Percentiles rank a stretch among this genome's conserved stretches.
Evolutionary conservation across 164 flowering plant genomes (phyloP).

Genomic region (Santalum album): DNA sequence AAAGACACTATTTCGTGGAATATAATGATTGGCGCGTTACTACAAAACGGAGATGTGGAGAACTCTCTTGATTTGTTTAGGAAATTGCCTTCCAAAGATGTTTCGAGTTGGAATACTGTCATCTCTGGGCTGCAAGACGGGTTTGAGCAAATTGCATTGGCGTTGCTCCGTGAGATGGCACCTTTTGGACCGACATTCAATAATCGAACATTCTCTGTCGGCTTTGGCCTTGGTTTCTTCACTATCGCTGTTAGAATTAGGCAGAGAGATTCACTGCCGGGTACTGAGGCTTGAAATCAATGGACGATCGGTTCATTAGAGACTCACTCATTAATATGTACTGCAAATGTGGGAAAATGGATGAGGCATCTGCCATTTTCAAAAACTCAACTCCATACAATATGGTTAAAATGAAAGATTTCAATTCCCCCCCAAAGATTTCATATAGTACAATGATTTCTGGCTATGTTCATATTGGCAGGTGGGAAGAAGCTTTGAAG

Average conservation of each 20-base stretch:
- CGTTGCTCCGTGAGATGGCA: constrained; percentile 41
- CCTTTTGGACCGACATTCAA: constrained; percentile 21
- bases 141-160: constrained; percentile 25
- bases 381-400: constrained; percentile 1
- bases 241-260: constrained; percentile 28
- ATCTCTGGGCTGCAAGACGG: constrained; percentile 53
- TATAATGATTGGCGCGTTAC: constrained; percentile 42
- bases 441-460: constrained; percentile 42
- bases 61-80: constrained; percentile 43
- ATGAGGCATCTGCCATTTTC: constrained; percentile 16
- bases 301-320: constrained; percentile 17
- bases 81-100: constrained; percentile 36
- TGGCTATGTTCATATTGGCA: constrained; percentile 50
- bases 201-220: constrained; percentile 33
- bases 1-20: constrained; percentile 52
- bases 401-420: not conserved
- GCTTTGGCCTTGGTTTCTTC: constrained; percentile 47
- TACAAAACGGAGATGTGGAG: constrained; percentile 34
- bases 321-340: constrained; percentile 29
- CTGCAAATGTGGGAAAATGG: constrained; percentile 21
- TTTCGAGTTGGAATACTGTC: constrained; percentile 66
- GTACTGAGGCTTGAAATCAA: constrained; percentile 14
- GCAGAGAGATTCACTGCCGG: constrained; percentile 29
- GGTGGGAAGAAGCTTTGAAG: constrained; percentile 41
- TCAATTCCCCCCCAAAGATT: constrained; percentile 5